Percentiles rank a stretch among this genome's conserved stretches.
phyloP scores from a whole-genome alignment of 257 asterid genomes.

The Galeopsis tetrahit region DNA sequence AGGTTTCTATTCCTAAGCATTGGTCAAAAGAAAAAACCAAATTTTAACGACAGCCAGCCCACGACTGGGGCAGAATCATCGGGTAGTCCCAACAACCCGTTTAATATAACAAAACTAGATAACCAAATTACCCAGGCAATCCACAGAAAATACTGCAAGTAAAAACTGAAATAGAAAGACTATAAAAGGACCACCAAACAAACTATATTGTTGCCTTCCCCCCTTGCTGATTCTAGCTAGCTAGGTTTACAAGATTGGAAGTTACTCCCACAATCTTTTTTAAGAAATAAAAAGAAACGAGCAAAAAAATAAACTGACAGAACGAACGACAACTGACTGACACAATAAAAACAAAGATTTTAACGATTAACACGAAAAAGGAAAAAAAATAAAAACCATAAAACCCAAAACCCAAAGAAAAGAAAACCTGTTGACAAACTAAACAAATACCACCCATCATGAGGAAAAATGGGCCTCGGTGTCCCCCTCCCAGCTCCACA shows the following conservation, averaged over 20 bases:
- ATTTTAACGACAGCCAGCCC: too few relatives aligned
- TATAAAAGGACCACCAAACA: background rate
- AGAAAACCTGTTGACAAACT: constrained; percentile 39
- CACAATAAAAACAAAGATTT: background rate
- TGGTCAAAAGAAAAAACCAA: too few relatives aligned
- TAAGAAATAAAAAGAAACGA: background rate
- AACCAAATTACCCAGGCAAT: background rate
- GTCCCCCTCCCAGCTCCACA: constrained; percentile 11
- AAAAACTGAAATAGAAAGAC: background rate
- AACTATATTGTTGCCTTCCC: constrained; percentile 10
- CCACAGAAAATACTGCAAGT: background rate
- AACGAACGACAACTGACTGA: background rate
- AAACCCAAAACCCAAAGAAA: constrained; percentile 40
- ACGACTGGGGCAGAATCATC: too few relatives aligned
- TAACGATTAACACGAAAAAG: background rate
- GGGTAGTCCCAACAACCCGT: too few relatives aligned
- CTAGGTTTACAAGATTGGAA: constrained; percentile 11
- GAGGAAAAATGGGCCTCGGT: constrained; percentile 36
- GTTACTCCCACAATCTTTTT: background rate
- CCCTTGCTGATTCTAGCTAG: constrained; percentile 13
- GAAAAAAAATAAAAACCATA: constrained; percentile 19
- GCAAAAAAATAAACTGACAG: constrained; percentile 59
- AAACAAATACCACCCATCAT: constrained; percentile 43
- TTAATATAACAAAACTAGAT: background rate
- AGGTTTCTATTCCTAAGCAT: too few relatives aligned